Evolutionary conservation across 176 grass and related monocot genomes (phyloP), one percentile per base, ranked within the genome.

Genomic region (Bonia amplexicaulis): DNA sequence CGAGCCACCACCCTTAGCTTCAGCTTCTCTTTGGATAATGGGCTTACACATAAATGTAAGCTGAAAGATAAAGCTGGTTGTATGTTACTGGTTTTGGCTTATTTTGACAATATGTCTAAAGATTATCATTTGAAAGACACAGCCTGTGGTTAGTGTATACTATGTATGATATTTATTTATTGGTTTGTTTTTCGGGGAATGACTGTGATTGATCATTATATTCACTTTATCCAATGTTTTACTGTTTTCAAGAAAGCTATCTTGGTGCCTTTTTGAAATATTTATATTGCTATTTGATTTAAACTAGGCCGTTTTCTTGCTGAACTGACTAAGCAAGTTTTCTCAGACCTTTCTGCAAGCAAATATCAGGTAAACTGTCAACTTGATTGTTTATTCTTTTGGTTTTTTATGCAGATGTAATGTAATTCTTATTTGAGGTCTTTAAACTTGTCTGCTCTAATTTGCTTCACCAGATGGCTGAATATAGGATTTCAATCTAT

Each of bases 401-500:
- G 20, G 0, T 70, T 80, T 67, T 59, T 23, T 60, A 72, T 86
- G 61, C 40, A 37, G 37, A 39, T 59, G 47, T 66, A 78, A 69
- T 76, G 47, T 71, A 78, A 69, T 76, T 57, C 73, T 52, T 87
- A 59, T 71, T 72, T 70, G 80, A 61, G 29, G 54, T 74, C 19
- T 40, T 66, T 71, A 62, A 78, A 93, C 67, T 82, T 85, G 37
- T 65, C 64, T 80, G 33, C 63, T 88, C 59, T 73, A 78, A 66
- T 79, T 66, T 85, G 40, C 55, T 89, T 91, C 55, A 46, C 62
- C 89, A 99, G 93, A 96, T 99, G 97, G 97, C 97, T 63, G 97
- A 99, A 88, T 99, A 99, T 92, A 92, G 97, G 76, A 86, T 99
- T 88, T 99, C 96, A 61, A 89, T 99, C 76, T 99, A 99, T 42